phyloP scores from a whole-genome alignment of 352 stramenopile genomes.

The Pythium monospermum region DNA sequence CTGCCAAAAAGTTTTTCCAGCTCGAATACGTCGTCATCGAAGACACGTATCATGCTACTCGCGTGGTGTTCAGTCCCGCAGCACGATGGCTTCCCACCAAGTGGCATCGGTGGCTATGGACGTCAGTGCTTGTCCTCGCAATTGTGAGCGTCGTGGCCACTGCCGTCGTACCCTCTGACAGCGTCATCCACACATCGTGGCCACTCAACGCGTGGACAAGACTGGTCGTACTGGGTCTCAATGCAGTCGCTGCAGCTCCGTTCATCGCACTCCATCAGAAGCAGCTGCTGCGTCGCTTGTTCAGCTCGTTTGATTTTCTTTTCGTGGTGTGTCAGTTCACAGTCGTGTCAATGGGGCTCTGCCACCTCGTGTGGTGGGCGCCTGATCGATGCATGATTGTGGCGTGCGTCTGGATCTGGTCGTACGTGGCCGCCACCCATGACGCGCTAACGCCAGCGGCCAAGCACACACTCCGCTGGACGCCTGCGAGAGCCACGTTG shows the following conservation, averaged over 20 bases:
- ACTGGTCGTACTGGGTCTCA: neutral
- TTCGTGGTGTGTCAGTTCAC: slow-evolving; percentile 19
- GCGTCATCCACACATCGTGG: neutral
- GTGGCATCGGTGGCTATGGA: too few species aligned
- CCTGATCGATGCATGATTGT: neutral
- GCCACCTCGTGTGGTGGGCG: slow-evolving; percentile 21
- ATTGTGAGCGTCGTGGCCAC: too few species aligned
- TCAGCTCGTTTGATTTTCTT: slow-evolving; percentile 21
- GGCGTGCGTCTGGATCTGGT: slow-evolving; percentile 10
- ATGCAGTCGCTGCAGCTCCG: neutral
- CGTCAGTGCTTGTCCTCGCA: too few species aligned
- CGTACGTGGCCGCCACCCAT: slow-evolving; percentile 9
- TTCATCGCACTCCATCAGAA: slow-evolving; percentile 1
- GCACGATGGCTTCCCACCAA: too few species aligned
- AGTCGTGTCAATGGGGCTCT: slow-evolving; percentile 9
- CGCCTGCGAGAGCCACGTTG: too few species aligned
- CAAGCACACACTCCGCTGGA: neutral
- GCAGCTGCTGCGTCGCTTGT: slow-evolving; percentile 1
- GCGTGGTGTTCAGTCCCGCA: too few species aligned
- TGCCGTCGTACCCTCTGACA: neutral
- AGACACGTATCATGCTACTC: too few species aligned
- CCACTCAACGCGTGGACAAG: too few species aligned
- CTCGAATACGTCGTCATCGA: too few species aligned
- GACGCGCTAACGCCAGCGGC: slow-evolving; percentile 18
- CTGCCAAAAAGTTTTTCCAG: too few species aligned